Percentiles rank a stretch among this genome's conserved stretches.
These are phyloP conservation scores for Termitomyces sp. DNA, from an alignment of 768 basidiomycete genomes.

Conservation along the genomic window DNA sequence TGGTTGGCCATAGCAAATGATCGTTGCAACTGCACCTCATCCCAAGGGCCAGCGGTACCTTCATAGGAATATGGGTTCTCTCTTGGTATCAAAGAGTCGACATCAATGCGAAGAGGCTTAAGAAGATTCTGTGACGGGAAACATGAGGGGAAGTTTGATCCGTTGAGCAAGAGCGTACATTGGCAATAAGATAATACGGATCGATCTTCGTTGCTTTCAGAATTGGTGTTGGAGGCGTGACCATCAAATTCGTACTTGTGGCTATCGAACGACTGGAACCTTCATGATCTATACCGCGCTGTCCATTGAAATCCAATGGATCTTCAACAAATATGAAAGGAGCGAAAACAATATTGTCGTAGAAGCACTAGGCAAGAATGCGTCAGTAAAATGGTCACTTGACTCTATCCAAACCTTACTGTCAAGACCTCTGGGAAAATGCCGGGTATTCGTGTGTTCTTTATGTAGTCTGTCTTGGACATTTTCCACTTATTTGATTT, in stretches of 20 bases:
- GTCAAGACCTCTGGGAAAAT: constrained; percentile 80
- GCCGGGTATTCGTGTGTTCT: constrained; percentile 86
- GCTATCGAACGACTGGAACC: constrained; percentile 14
- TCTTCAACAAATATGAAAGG: constrained; percentile 98
- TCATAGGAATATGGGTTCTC: constrained; percentile 64
- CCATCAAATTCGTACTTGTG: constrained; percentile 10
- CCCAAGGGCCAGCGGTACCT: constrained; percentile 61
- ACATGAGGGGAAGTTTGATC: not conserved
- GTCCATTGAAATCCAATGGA: constrained; percentile 63
- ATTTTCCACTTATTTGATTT: constrained; percentile 97
- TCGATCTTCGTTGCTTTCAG: constrained; percentile 69
- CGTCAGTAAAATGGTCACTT: not conserved
- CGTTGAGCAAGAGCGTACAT: constrained; percentile 33
- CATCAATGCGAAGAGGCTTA: constrained; percentile 61
- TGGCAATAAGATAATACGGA: constrained; percentile 85
- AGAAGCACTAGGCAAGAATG: constrained; percentile 63
- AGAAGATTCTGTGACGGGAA: constrained; percentile 42
- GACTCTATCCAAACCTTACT: constrained; percentile 37
- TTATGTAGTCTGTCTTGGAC: constrained; percentile 91
- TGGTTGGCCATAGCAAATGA: constrained; percentile 57
- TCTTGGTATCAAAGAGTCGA: constrained; percentile 50
- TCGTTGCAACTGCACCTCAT: constrained; percentile 58
- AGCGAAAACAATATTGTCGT: constrained; percentile 93
- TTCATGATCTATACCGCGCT: constrained; percentile 43
- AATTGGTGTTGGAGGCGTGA: constrained; percentile 25